Evolutionary conservation across 2,329 filamentous ascomycete species (phyloP).

Genomic region (Penicillium sp.): DNA sequence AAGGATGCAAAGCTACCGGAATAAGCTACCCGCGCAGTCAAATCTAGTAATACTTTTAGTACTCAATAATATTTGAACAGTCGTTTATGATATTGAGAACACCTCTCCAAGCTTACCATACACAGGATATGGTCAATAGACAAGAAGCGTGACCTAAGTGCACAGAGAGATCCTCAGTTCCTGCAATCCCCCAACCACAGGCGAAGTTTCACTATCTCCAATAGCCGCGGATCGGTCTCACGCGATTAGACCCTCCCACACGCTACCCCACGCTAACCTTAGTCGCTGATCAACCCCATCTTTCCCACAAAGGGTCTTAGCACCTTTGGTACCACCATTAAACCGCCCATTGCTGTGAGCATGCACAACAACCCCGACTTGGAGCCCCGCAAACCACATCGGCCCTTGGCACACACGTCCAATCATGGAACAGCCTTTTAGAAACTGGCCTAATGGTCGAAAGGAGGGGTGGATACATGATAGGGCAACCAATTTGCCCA

Average conservation of each 20-base stretch:
- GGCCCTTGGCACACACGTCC: conserved; percentile 7
- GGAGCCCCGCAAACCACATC: conserved; percentile 6
- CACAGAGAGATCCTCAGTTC: not conserved
- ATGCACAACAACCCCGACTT: not conserved
- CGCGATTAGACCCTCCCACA: conserved; percentile 3
- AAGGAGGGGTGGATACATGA: not conserved
- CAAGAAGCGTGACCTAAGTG: not conserved
- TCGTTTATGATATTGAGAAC: no score
- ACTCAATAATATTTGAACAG: no score
- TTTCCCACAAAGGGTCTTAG: conserved; percentile 3
- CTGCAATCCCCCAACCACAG: not conserved
- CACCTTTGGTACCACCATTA: not conserved
- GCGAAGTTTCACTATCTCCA: not conserved
- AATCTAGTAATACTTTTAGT: not conserved
- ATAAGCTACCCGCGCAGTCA: not conserved
- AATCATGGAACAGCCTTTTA: conserved; percentile 2
- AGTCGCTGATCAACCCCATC: conserved; percentile 9
- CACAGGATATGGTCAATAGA: not conserved
- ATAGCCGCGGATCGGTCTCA: conserved; percentile 4
- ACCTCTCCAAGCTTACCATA: no score
- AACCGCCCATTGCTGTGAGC: conserved; percentile 15
- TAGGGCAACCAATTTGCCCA: not conserved
- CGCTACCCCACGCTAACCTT: conserved; percentile 12
- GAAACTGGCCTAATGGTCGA: not conserved
- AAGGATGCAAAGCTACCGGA: not conserved